Evolutionary conservation across 73 alveolate genomes (phyloP).

Genomic region (Durusdinium trenchii): DNA sequence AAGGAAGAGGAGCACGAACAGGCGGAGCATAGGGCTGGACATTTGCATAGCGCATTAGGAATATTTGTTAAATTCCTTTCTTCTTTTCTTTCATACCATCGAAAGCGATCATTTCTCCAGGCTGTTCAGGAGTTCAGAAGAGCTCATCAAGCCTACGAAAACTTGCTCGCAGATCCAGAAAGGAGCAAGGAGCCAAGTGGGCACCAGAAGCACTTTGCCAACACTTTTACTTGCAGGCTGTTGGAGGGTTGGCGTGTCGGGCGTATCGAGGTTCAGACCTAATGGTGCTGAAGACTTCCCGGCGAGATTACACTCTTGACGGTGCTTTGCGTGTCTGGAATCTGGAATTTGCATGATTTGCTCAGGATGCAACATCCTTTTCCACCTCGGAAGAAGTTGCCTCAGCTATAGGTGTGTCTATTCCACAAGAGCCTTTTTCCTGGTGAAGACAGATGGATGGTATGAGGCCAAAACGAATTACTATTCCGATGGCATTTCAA

Average conservation of each 20-base stretch:
- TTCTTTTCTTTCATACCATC: background rate
- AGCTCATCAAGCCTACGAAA: constrained; percentile 77
- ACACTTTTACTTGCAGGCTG: background rate
- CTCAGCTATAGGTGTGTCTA: background rate
- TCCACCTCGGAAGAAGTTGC: constrained; percentile 40
- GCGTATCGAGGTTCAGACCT: constrained; percentile 15
- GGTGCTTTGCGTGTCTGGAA: background rate
- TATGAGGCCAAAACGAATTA: constrained; percentile 49
- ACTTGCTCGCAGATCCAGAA: constrained; percentile 57
- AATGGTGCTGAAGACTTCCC: constrained; percentile 41
- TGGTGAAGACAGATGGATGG: background rate
- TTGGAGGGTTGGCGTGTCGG: background rate
- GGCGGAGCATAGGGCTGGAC: background rate
- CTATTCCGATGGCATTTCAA: constrained; percentile 84
- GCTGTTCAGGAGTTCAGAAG: constrained; percentile 78
- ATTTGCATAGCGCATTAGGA: background rate
- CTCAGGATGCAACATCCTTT: constrained; percentile 85
- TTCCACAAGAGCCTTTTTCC: too few relatives aligned
- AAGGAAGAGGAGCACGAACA: constrained; percentile 73
- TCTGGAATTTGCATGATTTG: background rate
- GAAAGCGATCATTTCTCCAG: background rate
- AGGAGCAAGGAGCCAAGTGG: constrained; percentile 24
- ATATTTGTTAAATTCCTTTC: background rate
- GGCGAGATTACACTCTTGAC: background rate
- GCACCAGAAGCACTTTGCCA: background rate